Evolutionary conservation across 768 basidiomycete species (phyloP), one percentile per base, ranked within the genome.

Genomic region (Mrakia gelida): DNA sequence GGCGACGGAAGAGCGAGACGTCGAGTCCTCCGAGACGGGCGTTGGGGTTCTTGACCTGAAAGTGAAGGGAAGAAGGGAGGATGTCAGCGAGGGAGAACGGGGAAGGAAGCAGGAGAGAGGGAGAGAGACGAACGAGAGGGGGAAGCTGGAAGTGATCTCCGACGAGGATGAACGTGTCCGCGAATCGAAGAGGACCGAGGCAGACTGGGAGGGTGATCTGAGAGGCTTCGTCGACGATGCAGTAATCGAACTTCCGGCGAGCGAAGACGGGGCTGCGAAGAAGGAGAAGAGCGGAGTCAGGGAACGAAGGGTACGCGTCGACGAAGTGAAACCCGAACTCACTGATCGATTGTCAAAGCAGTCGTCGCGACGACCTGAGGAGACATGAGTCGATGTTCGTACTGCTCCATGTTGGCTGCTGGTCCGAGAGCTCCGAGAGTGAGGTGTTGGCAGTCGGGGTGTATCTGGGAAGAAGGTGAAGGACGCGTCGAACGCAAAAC

Each of bases 61-160:
- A 9, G 10, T 18, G 32, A 30, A 28, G 68, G 52, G 32, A 62
- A 30, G 0, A 62, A 45, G 23, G 30, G 18, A 32, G 23, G 6
- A 5, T 73, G 23, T 13, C 2, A 11, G n/a, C 28, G 32, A 30
- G n/a, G n/a, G n/a, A n/a, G n/a, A n/a, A n/a, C n/a, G n/a, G n/a
- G n/a, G n/a, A n/a, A n/a, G n/a, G n/a, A n/a, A n/a, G n/a, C n/a
- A 45, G 11, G 38, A 28, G 28, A 13, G 11, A 6, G 74, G 3
- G 15, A 72, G 43, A 32, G 45, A 30, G 2, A 81, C 88, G 77
- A 81, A 96, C 96, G 59, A 98, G 88, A 0, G 97, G 97, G 15
- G 96, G 96, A 2, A 99, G 89, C 82, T 99, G 97, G 86, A 92
- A 94, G 85, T 99, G 97, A 82, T 98, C 97, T 10, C 97, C 97